Conservation (phyloP, 768 basidiomycete species). For the Lactifluus piperatus region DNA sequence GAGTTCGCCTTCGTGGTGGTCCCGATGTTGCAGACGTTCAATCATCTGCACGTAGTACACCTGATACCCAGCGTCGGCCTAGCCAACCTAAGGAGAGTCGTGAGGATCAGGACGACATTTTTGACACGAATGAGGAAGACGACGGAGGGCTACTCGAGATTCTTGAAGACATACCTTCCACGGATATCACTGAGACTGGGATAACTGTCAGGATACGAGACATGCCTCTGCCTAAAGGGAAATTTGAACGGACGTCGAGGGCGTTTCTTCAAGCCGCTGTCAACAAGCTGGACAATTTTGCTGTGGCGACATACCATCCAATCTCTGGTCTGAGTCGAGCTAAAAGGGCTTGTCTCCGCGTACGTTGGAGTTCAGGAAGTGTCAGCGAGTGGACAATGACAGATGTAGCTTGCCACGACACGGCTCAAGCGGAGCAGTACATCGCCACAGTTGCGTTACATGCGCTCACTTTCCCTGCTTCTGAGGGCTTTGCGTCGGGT, state of each 20-base stretch:
- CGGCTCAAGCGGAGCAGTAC: conserved; percentile 81
- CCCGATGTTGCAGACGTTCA: neutral
- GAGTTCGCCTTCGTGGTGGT: conserved; percentile 33
- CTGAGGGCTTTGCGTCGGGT: conserved; percentile 56
- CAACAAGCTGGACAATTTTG: conserved; percentile 61
- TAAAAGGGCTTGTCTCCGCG: conserved; percentile 57
- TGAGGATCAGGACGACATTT: conserved; percentile 32
- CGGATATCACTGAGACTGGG: conserved; percentile 49
- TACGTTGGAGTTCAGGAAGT: conserved; percentile 63
- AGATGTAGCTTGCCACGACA: conserved; percentile 70
- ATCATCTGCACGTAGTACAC: neutral
- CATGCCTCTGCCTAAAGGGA: conserved; percentile 77
- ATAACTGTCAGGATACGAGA: conserved; percentile 49
- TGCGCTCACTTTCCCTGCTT: conserved; percentile 54
- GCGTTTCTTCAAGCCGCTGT: conserved; percentile 59
- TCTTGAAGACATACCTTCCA: conserved; percentile 53
- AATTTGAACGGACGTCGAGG: conserved; percentile 78
- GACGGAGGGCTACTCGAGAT: conserved; percentile 65
- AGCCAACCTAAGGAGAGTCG: conserved; percentile 10
- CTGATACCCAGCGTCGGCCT: neutral
- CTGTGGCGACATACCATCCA: conserved; percentile 55
- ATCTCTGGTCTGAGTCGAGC: conserved; percentile 69
- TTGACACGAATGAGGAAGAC: conserved; percentile 40
- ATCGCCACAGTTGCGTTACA: conserved; percentile 82
- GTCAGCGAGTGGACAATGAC: conserved; percentile 73